These are phyloP conservation scores for Phylloboletellus chloephorus DNA, from an alignment of 1,284 basidiomycete species.

Conservation along the genomic window DNA sequence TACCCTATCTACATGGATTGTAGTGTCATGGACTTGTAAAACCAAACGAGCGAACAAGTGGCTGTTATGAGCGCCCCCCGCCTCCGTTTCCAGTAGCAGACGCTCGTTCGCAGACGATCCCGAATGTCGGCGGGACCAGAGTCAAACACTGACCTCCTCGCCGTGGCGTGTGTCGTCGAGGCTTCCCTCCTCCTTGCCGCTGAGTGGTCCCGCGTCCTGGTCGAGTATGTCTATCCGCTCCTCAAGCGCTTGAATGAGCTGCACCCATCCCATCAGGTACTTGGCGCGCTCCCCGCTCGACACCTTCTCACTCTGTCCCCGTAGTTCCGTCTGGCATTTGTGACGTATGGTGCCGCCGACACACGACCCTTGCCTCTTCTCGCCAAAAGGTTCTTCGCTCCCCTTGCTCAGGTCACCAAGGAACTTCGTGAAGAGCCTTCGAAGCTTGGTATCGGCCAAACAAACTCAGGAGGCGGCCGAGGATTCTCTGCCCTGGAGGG, in stretches of 20 bases:
- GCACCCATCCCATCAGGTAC: conserved; percentile 33
- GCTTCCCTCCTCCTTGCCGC: conserved; percentile 50
- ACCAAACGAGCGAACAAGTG: too few species aligned
- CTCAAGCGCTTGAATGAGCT: conserved; percentile 49
- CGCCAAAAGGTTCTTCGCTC: conserved; percentile 50
- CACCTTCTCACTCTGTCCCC: conserved; percentile 5
- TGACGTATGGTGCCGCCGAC: conserved; percentile 54
- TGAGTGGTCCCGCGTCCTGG: conserved; percentile 49
- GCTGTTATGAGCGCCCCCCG: too few species aligned
- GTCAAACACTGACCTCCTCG: conserved; percentile 33
- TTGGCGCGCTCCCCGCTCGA: conserved; percentile 1
- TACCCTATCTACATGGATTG: neutral
- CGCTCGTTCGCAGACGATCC: neutral
- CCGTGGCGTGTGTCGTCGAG: conserved; percentile 59
- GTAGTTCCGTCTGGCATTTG: conserved; percentile 50
- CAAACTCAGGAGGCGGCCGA: conserved; percentile 41
- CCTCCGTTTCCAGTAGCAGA: too few species aligned
- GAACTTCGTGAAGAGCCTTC: conserved; percentile 45
- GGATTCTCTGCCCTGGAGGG: conserved; percentile 71
- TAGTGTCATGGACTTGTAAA: neutral
- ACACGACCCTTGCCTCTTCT: conserved; percentile 50
- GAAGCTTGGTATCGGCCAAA: conserved; percentile 52
- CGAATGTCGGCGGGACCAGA: conserved; percentile 22
- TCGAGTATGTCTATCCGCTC: conserved; percentile 48
- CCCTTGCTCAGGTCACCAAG: conserved; percentile 35